phyloP scores from a whole-genome alignment of 495 filamentous ascomycete genomes.

The Aspergillus taichungensis region DNA sequence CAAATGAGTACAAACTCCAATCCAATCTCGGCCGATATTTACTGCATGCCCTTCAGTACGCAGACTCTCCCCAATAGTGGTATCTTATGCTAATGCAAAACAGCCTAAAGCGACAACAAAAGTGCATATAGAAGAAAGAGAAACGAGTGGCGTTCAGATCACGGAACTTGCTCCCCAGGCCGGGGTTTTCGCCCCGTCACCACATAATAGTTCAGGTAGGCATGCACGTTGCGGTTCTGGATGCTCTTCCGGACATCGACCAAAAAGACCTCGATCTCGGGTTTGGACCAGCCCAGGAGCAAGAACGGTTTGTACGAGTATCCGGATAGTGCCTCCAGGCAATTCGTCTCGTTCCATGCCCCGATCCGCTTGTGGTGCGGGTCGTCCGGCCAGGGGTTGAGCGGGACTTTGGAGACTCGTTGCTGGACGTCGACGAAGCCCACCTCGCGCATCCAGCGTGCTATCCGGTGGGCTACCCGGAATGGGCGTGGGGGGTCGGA shows the following conservation, averaged over 20 bases:
- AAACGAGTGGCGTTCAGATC: neutral
- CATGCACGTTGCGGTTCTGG: slow-evolving; percentile 44
- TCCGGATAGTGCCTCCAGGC: slow-evolving; percentile 34
- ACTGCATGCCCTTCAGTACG: slow-evolving; percentile 10
- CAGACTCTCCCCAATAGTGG: slow-evolving; percentile 16
- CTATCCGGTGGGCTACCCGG: slow-evolving; percentile 42
- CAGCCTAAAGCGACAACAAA: slow-evolving; percentile 9
- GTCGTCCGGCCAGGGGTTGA: slow-evolving; percentile 53
- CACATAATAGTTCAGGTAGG: slow-evolving; percentile 44
- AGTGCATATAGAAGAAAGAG: neutral
- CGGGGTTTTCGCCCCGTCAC: slow-evolving; percentile 48
- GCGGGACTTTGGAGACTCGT: slow-evolving; percentile 45
- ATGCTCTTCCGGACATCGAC: slow-evolving; percentile 50
- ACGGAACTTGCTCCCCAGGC: slow-evolving; percentile 11
- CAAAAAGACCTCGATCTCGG: slow-evolving; percentile 49
- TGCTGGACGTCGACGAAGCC: slow-evolving; percentile 59
- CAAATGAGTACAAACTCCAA: slow-evolving; percentile 2
- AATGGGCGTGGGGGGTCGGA: slow-evolving; percentile 44
- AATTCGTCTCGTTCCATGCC: slow-evolving; percentile 32
- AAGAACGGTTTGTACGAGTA: slow-evolving; percentile 40
- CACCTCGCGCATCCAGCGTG: slow-evolving; percentile 47
- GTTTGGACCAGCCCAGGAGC: slow-evolving; percentile 37
- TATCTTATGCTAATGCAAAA: slow-evolving; percentile 28
- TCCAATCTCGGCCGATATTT: slow-evolving; percentile 4
- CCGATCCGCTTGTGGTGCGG: slow-evolving; percentile 41